Conservation (phyloP, 352 stramenopile genomes). For the Pythium sp. region DNA sequence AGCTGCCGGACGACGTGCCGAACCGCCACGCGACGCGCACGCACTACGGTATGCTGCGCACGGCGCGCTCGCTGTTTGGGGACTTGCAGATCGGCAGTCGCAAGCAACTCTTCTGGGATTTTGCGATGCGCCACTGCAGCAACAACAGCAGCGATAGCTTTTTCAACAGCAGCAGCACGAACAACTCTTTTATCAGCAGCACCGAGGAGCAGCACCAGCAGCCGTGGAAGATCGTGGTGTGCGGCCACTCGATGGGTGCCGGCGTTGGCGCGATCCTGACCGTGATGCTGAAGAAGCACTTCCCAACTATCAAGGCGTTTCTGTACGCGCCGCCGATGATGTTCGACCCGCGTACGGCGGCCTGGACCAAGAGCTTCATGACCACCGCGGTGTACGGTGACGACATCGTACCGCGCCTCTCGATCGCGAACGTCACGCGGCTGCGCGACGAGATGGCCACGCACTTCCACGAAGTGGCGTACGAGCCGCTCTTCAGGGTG, state of each 20-base stretch:
- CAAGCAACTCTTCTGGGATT: constrained; percentile 66
- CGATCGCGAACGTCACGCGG: constrained; percentile 59
- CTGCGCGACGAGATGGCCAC: constrained; percentile 69
- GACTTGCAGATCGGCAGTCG: constrained; percentile 58
- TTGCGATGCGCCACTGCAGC: constrained; percentile 51
- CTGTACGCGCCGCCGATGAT: constrained; percentile 65
- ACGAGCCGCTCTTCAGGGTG: constrained; percentile 57
- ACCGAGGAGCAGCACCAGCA: constrained; percentile 12
- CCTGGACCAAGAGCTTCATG: constrained; percentile 61
- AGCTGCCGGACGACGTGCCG: constrained; percentile 53
- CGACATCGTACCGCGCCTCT: constrained; percentile 67
- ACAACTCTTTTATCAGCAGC: constrained; percentile 1
- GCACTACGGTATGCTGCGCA: constrained; percentile 74
- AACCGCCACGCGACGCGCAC: constrained; percentile 45
- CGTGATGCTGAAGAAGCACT: constrained; percentile 58
- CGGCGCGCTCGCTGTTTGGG: constrained; percentile 54
- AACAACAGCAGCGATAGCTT: neutral
- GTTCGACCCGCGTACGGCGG: constrained; percentile 56
- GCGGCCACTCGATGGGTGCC: constrained; percentile 82
- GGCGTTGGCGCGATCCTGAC: constrained; percentile 68
- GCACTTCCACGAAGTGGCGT: constrained; percentile 63
- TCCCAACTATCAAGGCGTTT: constrained; percentile 52
- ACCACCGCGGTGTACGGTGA: constrained; percentile 72
- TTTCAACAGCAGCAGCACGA: neutral
- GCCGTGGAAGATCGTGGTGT: constrained; percentile 67